These are phyloP conservation scores for Sporothrix phasma DNA, from an alignment of 2,329 filamentous ascomycete genomes.

Conservation along the genomic window DNA sequence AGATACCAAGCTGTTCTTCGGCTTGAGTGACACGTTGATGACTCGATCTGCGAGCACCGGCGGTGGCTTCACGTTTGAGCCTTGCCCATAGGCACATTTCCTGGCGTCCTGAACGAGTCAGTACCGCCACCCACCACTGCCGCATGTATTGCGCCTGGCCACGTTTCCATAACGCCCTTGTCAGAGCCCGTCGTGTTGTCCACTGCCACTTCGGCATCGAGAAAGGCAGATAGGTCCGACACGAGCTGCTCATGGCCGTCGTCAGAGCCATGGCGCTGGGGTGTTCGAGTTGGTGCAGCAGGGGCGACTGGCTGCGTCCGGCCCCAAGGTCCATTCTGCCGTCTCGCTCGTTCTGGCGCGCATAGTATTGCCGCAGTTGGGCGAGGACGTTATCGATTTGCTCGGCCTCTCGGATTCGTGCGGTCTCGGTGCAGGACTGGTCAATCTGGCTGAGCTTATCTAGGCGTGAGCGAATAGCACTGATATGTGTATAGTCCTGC, in stretches of 20 bases:
- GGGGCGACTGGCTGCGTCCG: not conserved
- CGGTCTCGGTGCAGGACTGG: not conserved
- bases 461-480: conserved; percentile 9
- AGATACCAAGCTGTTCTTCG: not conserved
- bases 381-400: conserved; percentile 8
- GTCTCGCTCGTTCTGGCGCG: not conserved
- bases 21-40: not conserved
- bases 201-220: conserved; percentile 7
- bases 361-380: conserved; percentile 12
- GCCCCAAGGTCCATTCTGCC: not conserved
- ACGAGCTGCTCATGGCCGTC: conserved; percentile 8
- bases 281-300: not conserved
- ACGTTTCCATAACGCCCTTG: not conserved
- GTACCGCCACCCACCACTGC: not conserved
- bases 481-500: conserved; percentile 12
- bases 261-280: not conserved
- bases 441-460: conserved; percentile 12
- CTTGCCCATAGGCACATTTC: not conserved
- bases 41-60: conserved; percentile 2
- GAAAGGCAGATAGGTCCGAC: conserved; percentile 10
- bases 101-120: conserved; percentile 3
- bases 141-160: not conserved
- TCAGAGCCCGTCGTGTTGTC: not conserved
- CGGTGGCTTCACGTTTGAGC: conserved; percentile 9
- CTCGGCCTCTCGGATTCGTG: conserved; percentile 10